These are phyloP conservation scores for Brassica rapa DNA, from an alignment of 345 rosid species.

Conservation along the genomic window DNA sequence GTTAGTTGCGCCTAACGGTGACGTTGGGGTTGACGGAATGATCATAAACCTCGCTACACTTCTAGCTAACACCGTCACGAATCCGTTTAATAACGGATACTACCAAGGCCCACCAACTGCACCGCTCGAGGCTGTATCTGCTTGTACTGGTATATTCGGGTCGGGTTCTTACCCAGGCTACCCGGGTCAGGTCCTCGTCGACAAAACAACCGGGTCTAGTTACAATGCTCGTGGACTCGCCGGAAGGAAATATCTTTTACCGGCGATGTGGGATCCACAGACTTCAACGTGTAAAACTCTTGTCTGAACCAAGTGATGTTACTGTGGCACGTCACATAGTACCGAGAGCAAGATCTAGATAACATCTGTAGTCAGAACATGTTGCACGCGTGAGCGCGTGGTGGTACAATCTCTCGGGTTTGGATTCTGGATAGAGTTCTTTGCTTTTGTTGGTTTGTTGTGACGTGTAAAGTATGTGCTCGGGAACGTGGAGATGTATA, in stretches of 20 bases:
- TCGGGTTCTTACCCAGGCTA: constrained; percentile 80
- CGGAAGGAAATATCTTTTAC: constrained; percentile 69
- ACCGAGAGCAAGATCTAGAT: constrained; percentile 16
- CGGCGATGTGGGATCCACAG: constrained; percentile 94
- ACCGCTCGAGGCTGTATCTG: constrained; percentile 78
- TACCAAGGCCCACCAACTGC: constrained; percentile 68
- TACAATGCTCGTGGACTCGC: constrained; percentile 59
- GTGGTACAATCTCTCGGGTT: constrained; percentile 18
- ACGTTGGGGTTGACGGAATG: constrained; percentile 88
- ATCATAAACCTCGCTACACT: constrained; percentile 76
- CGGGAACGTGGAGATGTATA: constrained; percentile 30
- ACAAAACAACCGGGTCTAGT: constrained; percentile 64
- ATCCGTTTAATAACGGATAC: constrained; percentile 76
- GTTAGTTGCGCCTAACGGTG: constrained; percentile 73
- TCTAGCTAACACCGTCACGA: constrained; percentile 75
- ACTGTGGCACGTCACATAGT: constrained; percentile 18
- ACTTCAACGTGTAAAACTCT: constrained; percentile 65
- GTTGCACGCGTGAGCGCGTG: constrained; percentile 28
- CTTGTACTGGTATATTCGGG: constrained; percentile 76
- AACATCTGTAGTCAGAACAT: constrained; percentile 19
- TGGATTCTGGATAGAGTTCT: constrained; percentile 35
- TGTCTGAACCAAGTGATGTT: constrained; percentile 38
- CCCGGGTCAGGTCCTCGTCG: constrained; percentile 60
- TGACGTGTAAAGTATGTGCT: constrained; percentile 38
- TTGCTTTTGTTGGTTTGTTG: constrained; percentile 34